These are phyloP conservation scores for Noccaea bulbosa DNA, from an alignment of 345 rosid genomes.

Conservation along the genomic window DNA sequence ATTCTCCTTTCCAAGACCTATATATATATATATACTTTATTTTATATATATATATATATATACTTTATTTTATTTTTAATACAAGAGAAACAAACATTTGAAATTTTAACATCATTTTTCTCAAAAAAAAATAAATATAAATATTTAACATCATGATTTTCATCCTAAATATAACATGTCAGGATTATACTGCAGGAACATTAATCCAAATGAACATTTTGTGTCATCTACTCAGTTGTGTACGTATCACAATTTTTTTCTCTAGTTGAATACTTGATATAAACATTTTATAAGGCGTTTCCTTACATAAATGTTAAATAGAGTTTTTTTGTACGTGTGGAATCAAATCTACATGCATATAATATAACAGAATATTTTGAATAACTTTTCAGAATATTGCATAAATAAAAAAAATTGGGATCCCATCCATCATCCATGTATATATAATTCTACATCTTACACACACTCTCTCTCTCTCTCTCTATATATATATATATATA, in stretches of 20 bases:
- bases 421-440: constrained; percentile 23
- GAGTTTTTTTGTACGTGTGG: constrained; percentile 8
- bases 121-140: too few relatives aligned
- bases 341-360: constrained; percentile 23
- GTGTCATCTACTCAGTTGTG: not conserved
- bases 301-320: not conserved
- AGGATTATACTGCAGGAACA: not conserved
- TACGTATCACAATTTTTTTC: not conserved
- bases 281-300: not conserved
- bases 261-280: too few relatives aligned
- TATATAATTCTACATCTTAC: constrained; percentile 30
- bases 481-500: not conserved
- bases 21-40: not conserved
- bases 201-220: not conserved
- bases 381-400: constrained; percentile 24
- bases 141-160: not conserved
- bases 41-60: not conserved
- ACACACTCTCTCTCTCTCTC: not conserved
- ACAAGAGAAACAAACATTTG: not conserved
- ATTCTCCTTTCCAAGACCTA: not conserved
- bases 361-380: not conserved
- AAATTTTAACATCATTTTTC: not conserved
- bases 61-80: not conserved
- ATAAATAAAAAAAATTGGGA: too few relatives aligned
- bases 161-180: not conserved